A percentile compares a stretch with the other conserved stretches of the same genome.
phyloP scores from a whole-genome alignment of 2,329 filamentous ascomycete genomes.

The Ceratocystis variospora region DNA sequence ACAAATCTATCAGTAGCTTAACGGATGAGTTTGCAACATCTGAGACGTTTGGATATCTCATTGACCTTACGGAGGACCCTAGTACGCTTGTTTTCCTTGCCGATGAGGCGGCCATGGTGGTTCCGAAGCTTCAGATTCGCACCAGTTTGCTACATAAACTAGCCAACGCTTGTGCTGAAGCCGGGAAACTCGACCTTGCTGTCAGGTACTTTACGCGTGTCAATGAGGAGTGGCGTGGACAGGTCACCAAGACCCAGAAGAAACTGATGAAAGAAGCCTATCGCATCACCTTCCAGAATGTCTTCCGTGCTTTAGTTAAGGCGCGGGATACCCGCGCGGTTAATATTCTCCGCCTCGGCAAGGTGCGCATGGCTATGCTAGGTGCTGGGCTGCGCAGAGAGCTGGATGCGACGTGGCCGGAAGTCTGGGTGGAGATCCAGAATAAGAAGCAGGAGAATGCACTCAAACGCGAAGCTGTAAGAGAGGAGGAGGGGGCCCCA shows the following conservation, averaged over 20 bases:
- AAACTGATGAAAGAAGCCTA: conserved; percentile 14
- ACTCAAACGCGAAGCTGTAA: neutral
- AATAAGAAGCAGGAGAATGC: conserved; percentile 8
- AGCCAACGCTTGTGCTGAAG: conserved; percentile 24
- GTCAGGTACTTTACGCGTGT: conserved; percentile 20
- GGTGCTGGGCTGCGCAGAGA: conserved; percentile 14
- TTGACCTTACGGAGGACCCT: conserved; percentile 7
- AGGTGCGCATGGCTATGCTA: conserved; percentile 11
- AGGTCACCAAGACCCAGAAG: conserved; percentile 8
- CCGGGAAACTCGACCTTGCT: conserved; percentile 26
- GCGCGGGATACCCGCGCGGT: conserved; percentile 4
- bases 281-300: conserved; percentile 19
- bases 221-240: conserved; percentile 11
- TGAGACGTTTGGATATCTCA: conserved; percentile 17
- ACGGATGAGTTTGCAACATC: conserved; percentile 20
- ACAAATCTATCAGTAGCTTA: conserved; percentile 19
- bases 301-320: conserved; percentile 12
- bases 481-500: neutral
- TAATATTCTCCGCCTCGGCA: conserved; percentile 7
- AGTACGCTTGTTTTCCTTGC: conserved; percentile 12
- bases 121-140: conserved; percentile 12
- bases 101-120: conserved; percentile 12
- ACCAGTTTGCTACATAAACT: conserved; percentile 21
- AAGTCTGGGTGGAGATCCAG: conserved; percentile 11
- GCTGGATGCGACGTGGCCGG: conserved; percentile 13